phyloP scores from a whole-genome alignment of 768 basidiomycete genomes.

The Lepiota venenata region DNA sequence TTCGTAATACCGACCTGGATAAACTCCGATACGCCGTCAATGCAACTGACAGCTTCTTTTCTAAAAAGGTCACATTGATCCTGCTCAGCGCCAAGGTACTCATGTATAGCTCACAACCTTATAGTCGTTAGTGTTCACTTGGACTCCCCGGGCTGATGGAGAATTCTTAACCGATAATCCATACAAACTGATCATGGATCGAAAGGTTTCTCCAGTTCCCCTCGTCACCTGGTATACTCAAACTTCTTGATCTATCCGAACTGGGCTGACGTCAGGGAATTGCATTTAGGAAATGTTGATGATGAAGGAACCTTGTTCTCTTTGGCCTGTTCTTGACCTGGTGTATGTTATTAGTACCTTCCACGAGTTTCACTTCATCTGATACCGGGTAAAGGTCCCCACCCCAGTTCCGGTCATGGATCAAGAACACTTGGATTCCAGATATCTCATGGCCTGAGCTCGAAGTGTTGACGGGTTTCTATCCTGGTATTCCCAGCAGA shows the following conservation, averaged over 20 bases:
- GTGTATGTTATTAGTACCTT: slow-evolving; percentile 15
- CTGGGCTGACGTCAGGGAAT: neutral
- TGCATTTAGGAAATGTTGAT: slow-evolving; percentile 28
- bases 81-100: too few relatives aligned
- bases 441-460: neutral
- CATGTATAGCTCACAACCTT: neutral
- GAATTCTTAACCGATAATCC: slow-evolving; percentile 32
- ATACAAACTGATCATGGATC: slow-evolving; percentile 26
- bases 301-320: slow-evolving; percentile 37
- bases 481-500: neutral
- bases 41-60: slow-evolving; percentile 24
- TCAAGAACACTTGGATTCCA: neutral
- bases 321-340: slow-evolving; percentile 15
- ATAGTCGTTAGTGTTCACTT: slow-evolving; percentile 26
- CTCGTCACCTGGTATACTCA: slow-evolving; percentile 5
- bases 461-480: slow-evolving; percentile 12
- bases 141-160: slow-evolving; percentile 37
- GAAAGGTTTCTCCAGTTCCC: slow-evolving; percentile 29
- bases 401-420: slow-evolving; percentile 27
- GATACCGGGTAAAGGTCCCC: slow-evolving; percentile 15
- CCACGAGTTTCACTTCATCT: neutral
- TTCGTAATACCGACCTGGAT: slow-evolving; percentile 19
- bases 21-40: slow-evolving; percentile 29
- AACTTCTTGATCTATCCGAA: neutral
- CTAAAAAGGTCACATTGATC: slow-evolving; percentile 10